Base-by-base conservation (phyloP, 106 monocot species). In the Triglochin maritima region DNA sequence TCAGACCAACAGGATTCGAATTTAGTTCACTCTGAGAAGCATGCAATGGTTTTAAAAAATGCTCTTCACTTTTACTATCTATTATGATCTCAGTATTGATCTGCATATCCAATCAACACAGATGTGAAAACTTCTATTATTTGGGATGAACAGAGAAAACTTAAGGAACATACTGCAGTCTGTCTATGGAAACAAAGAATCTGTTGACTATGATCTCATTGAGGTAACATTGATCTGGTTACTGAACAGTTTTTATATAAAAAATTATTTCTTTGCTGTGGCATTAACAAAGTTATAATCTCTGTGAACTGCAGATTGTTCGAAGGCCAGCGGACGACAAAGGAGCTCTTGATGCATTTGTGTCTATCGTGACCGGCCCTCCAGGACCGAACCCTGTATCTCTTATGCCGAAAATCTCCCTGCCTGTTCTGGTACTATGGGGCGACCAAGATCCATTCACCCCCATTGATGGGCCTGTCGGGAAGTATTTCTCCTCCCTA, bases 261-360 rank as follows among this genome's bases (percentile, higher is more conserved):
- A 0, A 29, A 29, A 29, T 29, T 0, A 29, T 29, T 29, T 29
- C 29, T 29, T 29, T 29, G 29, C 29, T 29, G 29, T 29, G 29
- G 29, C 29, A 29, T 29, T 29, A 29, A 29, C 29, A 29, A 29
- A 29, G 29, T 29, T 29, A 29, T 0, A 29, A 29, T 29, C 29
- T 29, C 52, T 2, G 52, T 52, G 13, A 1, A 55, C 56, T 79
- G 56, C 85, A 95, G 94, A 95, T 95, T 4, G 87, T 95, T 46
- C 81, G 64, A 59, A 64, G 79, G 44, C 96, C 96, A 29, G 88
- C 96, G 2, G 80, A 91, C 49, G 83, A 84, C 65, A 76, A 53
- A 60, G 96, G 96, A 2, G 96, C 96, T 64, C 85, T 96, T 29
- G 88, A 91, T 69, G 91, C 96, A 60, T 96, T 96, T 74, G 79